Evolutionary conservation across 2,329 filamentous ascomycete species (phyloP).

Genomic region (Colletotrichum sp.): DNA sequence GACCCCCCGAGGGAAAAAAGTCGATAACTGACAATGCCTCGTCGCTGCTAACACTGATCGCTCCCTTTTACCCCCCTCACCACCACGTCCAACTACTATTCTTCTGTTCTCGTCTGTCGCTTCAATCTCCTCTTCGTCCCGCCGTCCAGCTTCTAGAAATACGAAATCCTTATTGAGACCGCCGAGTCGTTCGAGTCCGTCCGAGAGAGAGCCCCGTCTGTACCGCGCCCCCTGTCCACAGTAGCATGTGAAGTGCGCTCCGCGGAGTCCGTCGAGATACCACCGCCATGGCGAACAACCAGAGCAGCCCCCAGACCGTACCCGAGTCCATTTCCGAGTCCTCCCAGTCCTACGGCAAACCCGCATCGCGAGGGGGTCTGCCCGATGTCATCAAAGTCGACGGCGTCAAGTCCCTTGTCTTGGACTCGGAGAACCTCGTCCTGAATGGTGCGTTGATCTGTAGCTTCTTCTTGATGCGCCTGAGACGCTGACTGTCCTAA

Average conservation of each 20-base stretch:
- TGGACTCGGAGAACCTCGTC: slow-evolving; percentile 33
- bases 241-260: slow-evolving; percentile 7
- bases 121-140: background rate
- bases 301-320: background rate
- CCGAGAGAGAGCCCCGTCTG: background rate
- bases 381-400: slow-evolving; percentile 26
- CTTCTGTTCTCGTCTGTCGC: background rate
- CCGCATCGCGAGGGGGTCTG: slow-evolving; percentile 2
- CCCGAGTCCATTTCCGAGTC: slow-evolving; percentile 19
- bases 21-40: slow-evolving; percentile 16
- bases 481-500: slow-evolving; percentile 1
- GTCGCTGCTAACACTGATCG: background rate
- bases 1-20: background rate
- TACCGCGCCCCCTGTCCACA: background rate
- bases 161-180: background rate
- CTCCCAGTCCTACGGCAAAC: slow-evolving; percentile 13
- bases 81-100: background rate
- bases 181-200: background rate
- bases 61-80: background rate
- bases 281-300: background rate
- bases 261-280: background rate
- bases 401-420: slow-evolving; percentile 34
- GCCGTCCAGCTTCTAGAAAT: background rate
- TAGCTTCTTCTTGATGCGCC: background rate
- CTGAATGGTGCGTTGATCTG: slow-evolving; percentile 35